phyloP scores from a whole-genome alignment of 148 eudicot species.

The Diospyros lotus region DNA sequence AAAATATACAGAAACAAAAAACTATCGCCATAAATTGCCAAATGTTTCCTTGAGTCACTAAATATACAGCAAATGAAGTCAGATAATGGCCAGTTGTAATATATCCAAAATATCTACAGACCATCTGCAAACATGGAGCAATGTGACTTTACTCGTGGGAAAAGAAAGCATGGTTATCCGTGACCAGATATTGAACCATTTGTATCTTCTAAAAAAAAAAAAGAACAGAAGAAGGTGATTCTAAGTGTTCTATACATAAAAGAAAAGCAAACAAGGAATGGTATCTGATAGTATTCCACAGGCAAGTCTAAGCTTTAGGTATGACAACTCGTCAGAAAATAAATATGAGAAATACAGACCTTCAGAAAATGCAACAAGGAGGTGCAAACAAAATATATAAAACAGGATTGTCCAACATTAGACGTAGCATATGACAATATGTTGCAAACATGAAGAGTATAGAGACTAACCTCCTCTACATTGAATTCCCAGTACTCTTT shows the following conservation, averaged over 20 bases:
- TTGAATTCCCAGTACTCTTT: constrained; percentile 53
- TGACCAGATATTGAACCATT: not conserved
- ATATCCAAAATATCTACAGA: not conserved
- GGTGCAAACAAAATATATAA: not conserved
- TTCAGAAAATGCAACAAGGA: not conserved
- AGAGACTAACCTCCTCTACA: constrained; percentile 41
- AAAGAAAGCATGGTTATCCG: not conserved
- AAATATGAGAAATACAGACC: not conserved
- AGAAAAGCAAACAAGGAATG: not conserved
- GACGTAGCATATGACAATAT: not conserved
- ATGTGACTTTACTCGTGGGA: not conserved
- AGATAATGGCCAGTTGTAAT: not conserved
- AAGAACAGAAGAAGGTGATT: not conserved
- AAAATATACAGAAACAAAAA: not conserved
- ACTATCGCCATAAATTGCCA: not conserved
- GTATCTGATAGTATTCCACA: not conserved
- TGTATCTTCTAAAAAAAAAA: not conserved
- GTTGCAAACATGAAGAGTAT: not conserved
- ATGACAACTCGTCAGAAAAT: not conserved
- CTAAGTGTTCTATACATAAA: no score
- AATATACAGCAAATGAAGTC: not conserved
- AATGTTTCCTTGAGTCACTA: not conserved
- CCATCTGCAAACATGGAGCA: not conserved
- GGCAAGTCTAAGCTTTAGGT: not conserved
- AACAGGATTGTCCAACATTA: not conserved